Evolutionary conservation across 2,329 filamentous ascomycete genomes (phyloP).

Genomic region (Erysiphe pulchra): DNA sequence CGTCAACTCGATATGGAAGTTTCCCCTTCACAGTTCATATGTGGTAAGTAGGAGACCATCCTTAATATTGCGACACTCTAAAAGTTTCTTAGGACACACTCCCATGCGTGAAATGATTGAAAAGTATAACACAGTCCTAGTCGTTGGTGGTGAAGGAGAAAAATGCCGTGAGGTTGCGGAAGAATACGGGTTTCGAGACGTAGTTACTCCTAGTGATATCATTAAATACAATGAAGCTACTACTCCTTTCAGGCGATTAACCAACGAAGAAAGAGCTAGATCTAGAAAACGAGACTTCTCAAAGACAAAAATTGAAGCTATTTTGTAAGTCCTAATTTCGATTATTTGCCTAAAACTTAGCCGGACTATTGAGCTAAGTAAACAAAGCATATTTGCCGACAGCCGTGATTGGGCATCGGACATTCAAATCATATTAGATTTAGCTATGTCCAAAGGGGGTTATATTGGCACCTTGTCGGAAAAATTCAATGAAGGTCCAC

Average conservation of each 20-base stretch:
- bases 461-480: constrained; percentile 56
- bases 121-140: constrained; percentile 51
- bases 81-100: constrained; percentile 33
- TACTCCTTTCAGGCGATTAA: constrained; percentile 75
- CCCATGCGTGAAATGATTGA: constrained; percentile 84
- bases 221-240: constrained; percentile 77
- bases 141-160: constrained; percentile 59
- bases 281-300: constrained; percentile 33
- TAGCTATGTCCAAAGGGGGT: constrained; percentile 72
- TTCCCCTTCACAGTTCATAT: constrained; percentile 80
- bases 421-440: constrained; percentile 81
- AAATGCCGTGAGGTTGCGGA: constrained; percentile 77
- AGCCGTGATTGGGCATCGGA: constrained; percentile 90
- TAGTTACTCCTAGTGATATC: constrained; percentile 82
- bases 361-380: neutral
- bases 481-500: constrained; percentile 59
- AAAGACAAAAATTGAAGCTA: constrained; percentile 43
- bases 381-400: constrained; percentile 50
- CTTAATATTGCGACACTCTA: neutral
- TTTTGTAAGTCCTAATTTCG: constrained; percentile 16
- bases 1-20: constrained; percentile 62
- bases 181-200: constrained; percentile 77
- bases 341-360: neutral
- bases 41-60: constrained; percentile 18
- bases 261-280: constrained; percentile 47